Evolutionary conservation across 441 rosid species (phyloP).

Genomic region (Arabidopsis hybrid): DNA sequence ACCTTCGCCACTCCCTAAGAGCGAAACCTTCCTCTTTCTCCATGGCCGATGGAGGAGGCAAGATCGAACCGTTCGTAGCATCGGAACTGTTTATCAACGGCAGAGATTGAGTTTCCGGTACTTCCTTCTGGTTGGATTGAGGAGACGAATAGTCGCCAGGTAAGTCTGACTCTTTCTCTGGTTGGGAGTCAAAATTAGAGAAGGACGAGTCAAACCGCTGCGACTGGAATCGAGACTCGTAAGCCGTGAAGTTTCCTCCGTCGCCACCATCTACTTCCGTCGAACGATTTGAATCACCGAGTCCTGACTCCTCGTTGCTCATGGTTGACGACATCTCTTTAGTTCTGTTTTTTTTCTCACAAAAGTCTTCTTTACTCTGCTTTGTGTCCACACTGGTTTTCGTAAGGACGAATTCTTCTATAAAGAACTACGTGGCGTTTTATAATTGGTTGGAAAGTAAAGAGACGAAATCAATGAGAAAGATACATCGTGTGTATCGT

Average conservation of each 20-base stretch:
- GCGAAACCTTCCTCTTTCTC: conserved; percentile 69
- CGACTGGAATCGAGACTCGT: conserved; percentile 63
- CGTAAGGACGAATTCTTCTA: conserved; percentile 32
- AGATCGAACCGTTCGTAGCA: conserved; percentile 52
- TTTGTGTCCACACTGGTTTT: conserved; percentile 20
- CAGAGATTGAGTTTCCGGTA: conserved; percentile 49
- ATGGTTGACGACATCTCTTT: conserved; percentile 51
- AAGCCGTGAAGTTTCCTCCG: conserved; percentile 41
- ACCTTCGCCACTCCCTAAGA: conserved; percentile 91
- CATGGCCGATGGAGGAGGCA: conserved; percentile 64
- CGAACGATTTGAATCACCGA: conserved; percentile 47
- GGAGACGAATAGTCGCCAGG: conserved; percentile 47
- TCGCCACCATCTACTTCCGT: conserved; percentile 46
- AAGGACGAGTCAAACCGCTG: conserved; percentile 59
- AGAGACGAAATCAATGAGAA: conserved; percentile 33
- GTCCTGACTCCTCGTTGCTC: conserved; percentile 47
- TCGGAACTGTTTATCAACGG: conserved; percentile 44
- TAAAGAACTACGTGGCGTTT: conserved; percentile 5
- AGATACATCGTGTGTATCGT: conserved; percentile 37
- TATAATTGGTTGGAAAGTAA: neutral
- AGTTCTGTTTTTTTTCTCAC: conserved; percentile 16
- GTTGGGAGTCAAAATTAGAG: conserved; percentile 51
- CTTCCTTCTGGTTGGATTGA: conserved; percentile 36
- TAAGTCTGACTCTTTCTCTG: conserved; percentile 40
- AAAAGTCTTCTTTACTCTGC: conserved; percentile 38